Evolutionary conservation across 306 rosid species (phyloP).

Genomic region (Casuarina cunninghamiana): DNA sequence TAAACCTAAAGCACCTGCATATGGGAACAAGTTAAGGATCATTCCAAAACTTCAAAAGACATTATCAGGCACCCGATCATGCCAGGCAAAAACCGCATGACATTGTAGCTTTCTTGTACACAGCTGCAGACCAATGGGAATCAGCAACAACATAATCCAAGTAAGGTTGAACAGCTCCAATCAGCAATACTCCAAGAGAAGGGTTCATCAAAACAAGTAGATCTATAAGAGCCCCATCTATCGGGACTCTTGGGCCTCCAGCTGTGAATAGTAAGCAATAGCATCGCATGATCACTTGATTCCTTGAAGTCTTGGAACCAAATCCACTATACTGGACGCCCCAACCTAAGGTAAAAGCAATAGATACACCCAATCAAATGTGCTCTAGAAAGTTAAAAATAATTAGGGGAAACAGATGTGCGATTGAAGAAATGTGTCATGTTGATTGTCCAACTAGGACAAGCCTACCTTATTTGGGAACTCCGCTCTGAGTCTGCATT

Average conservation of each 20-base stretch:
- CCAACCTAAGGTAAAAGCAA: slow-evolving; percentile 93
- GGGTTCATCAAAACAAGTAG: slow-evolving; percentile 67
- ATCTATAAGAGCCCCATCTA: slow-evolving; percentile 58
- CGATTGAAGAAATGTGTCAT: slow-evolving; percentile 37
- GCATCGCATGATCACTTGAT: slow-evolving; percentile 64
- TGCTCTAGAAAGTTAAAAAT: slow-evolving; percentile 34
- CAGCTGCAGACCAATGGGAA: slow-evolving; percentile 69
- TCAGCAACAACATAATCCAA: slow-evolving; percentile 72
- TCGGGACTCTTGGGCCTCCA: slow-evolving; percentile 68
- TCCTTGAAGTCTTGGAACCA: slow-evolving; percentile 68
- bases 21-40: slow-evolving; percentile 47
- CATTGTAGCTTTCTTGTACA: slow-evolving; percentile 70
- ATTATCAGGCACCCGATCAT: slow-evolving; percentile 65
- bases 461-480: slow-evolving; percentile 69
- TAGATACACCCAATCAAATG: slow-evolving; percentile 77
- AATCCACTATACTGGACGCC: slow-evolving; percentile 72
- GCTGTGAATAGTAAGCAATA: slow-evolving; percentile 46
- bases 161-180: slow-evolving; percentile 73
- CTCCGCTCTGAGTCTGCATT: slow-evolving; percentile 37
- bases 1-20: slow-evolving; percentile 71
- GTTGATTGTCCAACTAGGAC: slow-evolving; percentile 49
- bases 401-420: slow-evolving; percentile 21
- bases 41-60: slow-evolving; percentile 52
- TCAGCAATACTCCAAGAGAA: slow-evolving; percentile 62
- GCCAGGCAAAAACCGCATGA: slow-evolving; percentile 64